phyloP scores from a whole-genome alignment of 805 yeast genomes.

The Candida nanaspora region DNA sequence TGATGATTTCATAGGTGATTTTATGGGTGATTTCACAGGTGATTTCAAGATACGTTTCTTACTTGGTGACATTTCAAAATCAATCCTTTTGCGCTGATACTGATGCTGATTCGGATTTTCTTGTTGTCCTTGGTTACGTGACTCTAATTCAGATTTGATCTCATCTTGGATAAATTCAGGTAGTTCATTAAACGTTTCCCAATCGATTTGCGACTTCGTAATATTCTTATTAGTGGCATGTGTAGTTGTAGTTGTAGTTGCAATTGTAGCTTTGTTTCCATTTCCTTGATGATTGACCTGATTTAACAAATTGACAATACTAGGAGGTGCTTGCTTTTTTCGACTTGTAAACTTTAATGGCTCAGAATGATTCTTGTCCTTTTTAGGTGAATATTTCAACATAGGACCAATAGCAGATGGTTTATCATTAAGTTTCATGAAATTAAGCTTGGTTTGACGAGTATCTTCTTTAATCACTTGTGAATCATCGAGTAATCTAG shows the following conservation, averaged over 20 bases:
- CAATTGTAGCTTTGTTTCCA: neutral
- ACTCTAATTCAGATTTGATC: constrained; percentile 41
- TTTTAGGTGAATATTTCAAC: neutral
- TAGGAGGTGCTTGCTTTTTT: neutral
- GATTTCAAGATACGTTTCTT: constrained; percentile 2
- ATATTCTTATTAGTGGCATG: too few species aligned
- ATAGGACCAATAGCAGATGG: too few species aligned
- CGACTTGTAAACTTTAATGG: neutral
- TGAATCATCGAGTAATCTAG: constrained; percentile 40
- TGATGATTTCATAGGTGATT: too few species aligned
- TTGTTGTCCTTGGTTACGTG: too few species aligned
- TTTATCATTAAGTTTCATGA: constrained; percentile 8
- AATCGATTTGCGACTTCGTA: constrained; percentile 48
- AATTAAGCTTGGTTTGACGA: constrained; percentile 29
- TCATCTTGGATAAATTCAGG: constrained; percentile 66
- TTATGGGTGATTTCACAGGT: too few species aligned
- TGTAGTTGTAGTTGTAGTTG: too few species aligned
- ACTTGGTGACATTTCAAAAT: constrained; percentile 8
- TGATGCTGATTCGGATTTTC: too few species aligned
- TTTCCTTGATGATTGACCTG: neutral
- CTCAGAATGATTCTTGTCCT: neutral
- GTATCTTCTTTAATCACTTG: constrained; percentile 11
- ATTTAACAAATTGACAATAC: neutral
- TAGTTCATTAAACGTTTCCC: constrained; percentile 55
- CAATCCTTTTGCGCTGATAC: constrained; percentile 4